Base-by-base conservation (phyloP, 2,329 filamentous ascomycete species). In the Mollisiaceae sp. region DNA sequence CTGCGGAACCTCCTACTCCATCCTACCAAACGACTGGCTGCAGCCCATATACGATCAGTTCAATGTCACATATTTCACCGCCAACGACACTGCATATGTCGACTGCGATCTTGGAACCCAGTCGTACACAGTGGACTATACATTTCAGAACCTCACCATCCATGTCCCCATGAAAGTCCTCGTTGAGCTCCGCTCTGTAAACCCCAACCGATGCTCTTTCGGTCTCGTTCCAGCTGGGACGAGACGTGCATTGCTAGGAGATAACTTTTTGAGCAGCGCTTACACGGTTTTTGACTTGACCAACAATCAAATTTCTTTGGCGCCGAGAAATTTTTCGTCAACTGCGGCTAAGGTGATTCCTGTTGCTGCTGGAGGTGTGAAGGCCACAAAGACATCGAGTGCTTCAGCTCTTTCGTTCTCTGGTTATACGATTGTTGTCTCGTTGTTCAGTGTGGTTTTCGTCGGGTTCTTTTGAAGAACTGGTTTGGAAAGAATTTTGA, bases 231-330 rank as follows among this genome's bases (percentile, higher is more conserved):
- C 32, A 8, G 55, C 55, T 9, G 55, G 55, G 3, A 39, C 20
- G 2, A 54, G 50, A 35, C 4, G 15, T 18, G 32, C 55, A 1
- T 39, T 57, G 32, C 12, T 57, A 11, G 55, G 55, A 57, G 55
- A 57, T 20, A 57, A 57, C 18, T 57, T 57, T 20, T 39, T 57
- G 32, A 57, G 55, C 36, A 57, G 36, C 35, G 24, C 18, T 8
- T 57, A 57, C 20, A 57, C 55, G 55, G 55, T 57, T 1, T 57
- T 57, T 22, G 55, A 57, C 22, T 22, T 57, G 32, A 57, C 35
- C 18, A 57, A 57, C 14, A 57, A 57, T 39, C 35, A 57, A 18
- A 57, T 57, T 12, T 38, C 32, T 15, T 22, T 57, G 18, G 55
- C 32, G 4, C 12, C 15, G 3, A 57, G 55, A 14, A 20, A 57